Conservation (phyloP, 1,139 yeast species). For the Taphrina pruni region DNA sequence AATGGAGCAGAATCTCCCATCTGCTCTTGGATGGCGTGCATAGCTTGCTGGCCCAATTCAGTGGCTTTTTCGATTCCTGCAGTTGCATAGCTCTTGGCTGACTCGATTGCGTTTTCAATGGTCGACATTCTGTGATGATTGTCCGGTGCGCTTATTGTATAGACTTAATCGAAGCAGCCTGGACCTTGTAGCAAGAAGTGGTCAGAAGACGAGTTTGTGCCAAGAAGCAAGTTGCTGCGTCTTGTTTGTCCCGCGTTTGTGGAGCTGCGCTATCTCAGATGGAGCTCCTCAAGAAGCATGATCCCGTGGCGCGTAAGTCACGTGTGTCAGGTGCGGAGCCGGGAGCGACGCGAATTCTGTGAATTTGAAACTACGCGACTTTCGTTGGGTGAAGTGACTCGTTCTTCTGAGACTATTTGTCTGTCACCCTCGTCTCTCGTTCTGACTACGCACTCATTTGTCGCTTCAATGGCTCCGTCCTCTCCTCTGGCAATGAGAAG, state of each 20-base stretch:
- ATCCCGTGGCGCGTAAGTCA: background rate
- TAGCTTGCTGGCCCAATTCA: constrained; percentile 28
- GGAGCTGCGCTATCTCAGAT: background rate
- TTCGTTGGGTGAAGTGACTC: background rate
- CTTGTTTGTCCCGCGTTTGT: too few relatives aligned
- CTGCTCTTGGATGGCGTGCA: constrained; percentile 21
- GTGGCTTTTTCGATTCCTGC: constrained; percentile 26
- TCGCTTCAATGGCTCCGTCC: background rate
- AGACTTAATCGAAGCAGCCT: too few relatives aligned
- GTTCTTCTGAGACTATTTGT: background rate
- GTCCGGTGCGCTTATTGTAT: background rate
- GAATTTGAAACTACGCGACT: background rate
- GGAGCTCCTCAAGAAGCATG: background rate
- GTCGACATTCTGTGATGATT: background rate
- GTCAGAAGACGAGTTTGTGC: background rate
- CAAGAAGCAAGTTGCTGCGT: background rate
- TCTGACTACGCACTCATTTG: too few relatives aligned
- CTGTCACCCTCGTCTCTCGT: too few relatives aligned
- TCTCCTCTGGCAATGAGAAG: constrained; percentile 17
- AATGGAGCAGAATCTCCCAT: constrained; percentile 15
- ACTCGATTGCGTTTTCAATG: constrained; percentile 28
- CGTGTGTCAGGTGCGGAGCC: background rate
- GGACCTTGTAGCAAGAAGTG: background rate
- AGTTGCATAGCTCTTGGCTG: constrained; percentile 22
- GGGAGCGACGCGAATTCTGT: too few relatives aligned